Evolutionary conservation across 768 basidiomycete species (phyloP), one percentile per base, ranked within the genome.

Genomic region (Suillus variegatus): DNA sequence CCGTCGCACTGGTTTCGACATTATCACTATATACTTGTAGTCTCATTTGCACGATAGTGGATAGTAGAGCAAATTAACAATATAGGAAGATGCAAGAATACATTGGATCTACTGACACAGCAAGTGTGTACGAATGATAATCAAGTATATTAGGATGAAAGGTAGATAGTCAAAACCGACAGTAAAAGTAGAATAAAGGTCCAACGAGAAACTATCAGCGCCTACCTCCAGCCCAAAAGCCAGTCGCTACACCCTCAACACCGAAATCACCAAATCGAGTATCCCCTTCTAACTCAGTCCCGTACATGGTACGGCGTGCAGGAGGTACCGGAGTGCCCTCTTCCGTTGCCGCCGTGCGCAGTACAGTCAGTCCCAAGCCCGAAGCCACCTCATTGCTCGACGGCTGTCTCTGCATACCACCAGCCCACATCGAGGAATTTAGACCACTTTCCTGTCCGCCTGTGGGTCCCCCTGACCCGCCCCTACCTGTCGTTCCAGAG

Each of bases 201-300:
- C 61, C 54, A 35, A 13, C 8, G 20, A 64, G 49, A 46, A 54
- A 56, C 38, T 38, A 63, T 75, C 63, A 85, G 69, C 81, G 84
- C 61, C 79, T 78, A 60, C 82, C 82, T 52, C 82, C 81, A 1
- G 84, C 75, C 90, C 91, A 92, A 71, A 89, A 92, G 7, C 85
- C 85, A 57, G 84, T 84, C n/a, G 89, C 89, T 64, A 92, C 86
- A 14, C 91, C 89, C 71, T 91, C 88, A 32, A 91, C 81, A 46
- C 92, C 92, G 73, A 93, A 93, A 76, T 93, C 92, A 6, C 92
- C 92, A 72, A 94, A 94, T 60, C 92, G 85, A n/a, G 89, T 88
- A 72, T 93, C 91, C 40, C 80, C 80, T n/a, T 92, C 91, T 51
- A 92, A 77, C 76, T 93, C 92, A 0, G 92, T 93, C 9, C 92